Base-by-base conservation (phyloP, 1,284 basidiomycete genomes). In the Rhodofomes roseus region DNA sequence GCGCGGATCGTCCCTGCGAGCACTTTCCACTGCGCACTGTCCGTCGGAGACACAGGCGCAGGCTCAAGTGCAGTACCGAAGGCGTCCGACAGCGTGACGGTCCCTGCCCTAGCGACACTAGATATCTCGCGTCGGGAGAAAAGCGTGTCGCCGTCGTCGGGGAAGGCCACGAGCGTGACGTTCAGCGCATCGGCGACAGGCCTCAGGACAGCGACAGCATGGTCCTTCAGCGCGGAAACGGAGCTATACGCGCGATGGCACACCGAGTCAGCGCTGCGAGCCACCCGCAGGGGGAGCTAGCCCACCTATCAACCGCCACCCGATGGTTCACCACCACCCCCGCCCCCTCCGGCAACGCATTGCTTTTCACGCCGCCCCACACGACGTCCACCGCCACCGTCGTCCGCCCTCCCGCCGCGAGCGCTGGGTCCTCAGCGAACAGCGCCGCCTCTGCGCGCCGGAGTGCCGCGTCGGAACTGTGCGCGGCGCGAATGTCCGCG, bases 311-410 rank as follows among this genome's bases (percentile, higher is more conserved):
- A 40, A 77, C 76, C 23, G 78, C 78, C 57, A 81, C 78, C n/a
- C 79, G 76, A 62, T 81, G 81, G 65, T 88, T 86, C 57, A 87
- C 70, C 2, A 82, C 72, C 1, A 82, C 81, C 55, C 70, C 74
- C 1, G 76, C 81, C 22, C 73, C 73, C 69, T 86, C 85, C 0
- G 84, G 84, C 5, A 86, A 75, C 4, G 83, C 70, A 56, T 72
- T 72, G 55, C 79, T 76, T 73, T 91, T 90, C 44, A 89, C 83
- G 18, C 89, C 89, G 2, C 88, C 89, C 7, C 76, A 68, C 43
- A 90, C 79, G 7, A 90, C 70, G 66, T 89, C 87, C 40, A 86
- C 78, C 1, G 90, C 89, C 68, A 89, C 87, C 0, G 89, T 89
- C 2, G 88, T 92, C 34, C 80, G 76, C 18, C 87, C 73, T 23